phyloP scores from a whole-genome alignment of 164 flowering plant species.

The Nymphaea thermarum region DNA sequence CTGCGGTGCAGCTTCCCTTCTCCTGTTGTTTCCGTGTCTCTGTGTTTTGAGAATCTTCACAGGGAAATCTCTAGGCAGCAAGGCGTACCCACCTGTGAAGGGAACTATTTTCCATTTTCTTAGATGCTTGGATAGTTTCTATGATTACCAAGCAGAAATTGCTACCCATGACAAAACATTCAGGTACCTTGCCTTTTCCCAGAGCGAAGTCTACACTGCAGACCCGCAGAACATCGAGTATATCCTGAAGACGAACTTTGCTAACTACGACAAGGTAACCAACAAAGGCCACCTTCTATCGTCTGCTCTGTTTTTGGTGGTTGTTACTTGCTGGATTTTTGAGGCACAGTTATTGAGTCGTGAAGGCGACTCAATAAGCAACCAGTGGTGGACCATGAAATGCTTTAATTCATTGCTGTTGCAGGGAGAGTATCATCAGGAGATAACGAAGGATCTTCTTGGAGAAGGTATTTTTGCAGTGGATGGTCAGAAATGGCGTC shows the following conservation, averaged over 20 bases:
- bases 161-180: conserved; percentile 26
- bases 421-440: conserved; percentile 2
- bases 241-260: conserved; percentile 38
- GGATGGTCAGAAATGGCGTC: conserved; percentile 43
- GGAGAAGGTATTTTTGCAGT: conserved; percentile 45
- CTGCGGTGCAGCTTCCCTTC: no score
- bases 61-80: conserved; percentile 9
- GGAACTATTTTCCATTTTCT: conserved; percentile 25
- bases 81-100: conserved; percentile 19
- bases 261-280: conserved; percentile 16
- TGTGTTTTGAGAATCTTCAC: conserved; percentile 6
- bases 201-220: conserved; percentile 33
- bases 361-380: no score
- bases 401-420: neutral
- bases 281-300: neutral
- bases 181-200: conserved; percentile 25
- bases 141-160: conserved; percentile 18
- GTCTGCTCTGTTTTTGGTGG: neutral
- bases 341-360: no score
- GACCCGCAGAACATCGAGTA: conserved; percentile 42
- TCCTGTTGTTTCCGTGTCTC: no score
- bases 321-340: neutral
- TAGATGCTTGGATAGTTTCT: conserved; percentile 22
- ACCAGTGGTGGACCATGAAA: no score
- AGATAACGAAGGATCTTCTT: conserved; percentile 4